Conservation (phyloP, 1,139 yeast species). For the Blastobotrys apis region DNA sequence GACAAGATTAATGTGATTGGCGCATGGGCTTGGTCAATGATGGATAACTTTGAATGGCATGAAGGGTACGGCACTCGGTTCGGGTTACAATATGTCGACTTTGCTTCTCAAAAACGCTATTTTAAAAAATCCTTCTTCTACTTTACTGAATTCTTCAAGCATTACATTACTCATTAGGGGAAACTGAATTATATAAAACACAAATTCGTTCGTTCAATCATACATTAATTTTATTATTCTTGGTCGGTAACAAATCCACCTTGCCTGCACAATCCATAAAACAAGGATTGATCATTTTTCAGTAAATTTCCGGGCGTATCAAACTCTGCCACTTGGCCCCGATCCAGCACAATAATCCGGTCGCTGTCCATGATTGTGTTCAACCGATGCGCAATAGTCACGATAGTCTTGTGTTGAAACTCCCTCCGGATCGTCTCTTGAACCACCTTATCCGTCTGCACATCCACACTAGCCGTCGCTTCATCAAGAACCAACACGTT, state of each 20-base stretch:
- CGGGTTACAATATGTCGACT: constrained; percentile 38
- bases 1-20: constrained; percentile 34
- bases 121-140: constrained; percentile 37
- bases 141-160: constrained; percentile 17
- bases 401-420: constrained; percentile 61
- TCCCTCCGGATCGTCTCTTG: constrained; percentile 67
- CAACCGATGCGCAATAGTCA: constrained; percentile 78
- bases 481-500: constrained; percentile 69
- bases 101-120: constrained; percentile 35
- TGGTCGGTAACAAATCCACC: constrained; percentile 35
- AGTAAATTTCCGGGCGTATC: constrained; percentile 56
- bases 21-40: constrained; percentile 36
- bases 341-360: constrained; percentile 59
- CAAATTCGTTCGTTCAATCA: constrained; percentile 5
- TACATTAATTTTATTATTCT: constrained; percentile 6
- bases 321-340: constrained; percentile 65
- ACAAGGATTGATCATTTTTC: constrained; percentile 42
- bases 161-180: constrained; percentile 11
- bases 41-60: constrained; percentile 39
- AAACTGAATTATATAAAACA: background rate
- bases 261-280: constrained; percentile 65
- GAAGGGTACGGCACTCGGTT: constrained; percentile 32
- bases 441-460: constrained; percentile 68
- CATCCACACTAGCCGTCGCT: constrained; percentile 84
- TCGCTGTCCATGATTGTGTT: constrained; percentile 82